These are phyloP conservation scores for Arabis alpina DNA, from an alignment of 345 rosid species.

Conservation along the genomic window DNA sequence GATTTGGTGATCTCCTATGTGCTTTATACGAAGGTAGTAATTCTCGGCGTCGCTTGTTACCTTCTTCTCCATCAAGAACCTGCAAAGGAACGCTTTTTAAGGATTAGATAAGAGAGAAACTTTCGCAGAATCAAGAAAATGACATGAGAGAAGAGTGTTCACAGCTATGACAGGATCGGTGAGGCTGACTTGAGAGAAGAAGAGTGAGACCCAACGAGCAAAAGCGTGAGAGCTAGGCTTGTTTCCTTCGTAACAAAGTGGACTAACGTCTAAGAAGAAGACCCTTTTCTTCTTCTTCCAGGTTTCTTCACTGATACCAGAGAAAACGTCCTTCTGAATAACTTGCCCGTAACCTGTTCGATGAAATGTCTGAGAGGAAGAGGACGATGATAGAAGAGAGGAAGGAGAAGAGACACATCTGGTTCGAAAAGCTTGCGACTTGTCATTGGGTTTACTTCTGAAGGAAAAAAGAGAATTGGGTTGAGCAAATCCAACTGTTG, in stretches of 20 bases:
- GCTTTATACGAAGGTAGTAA: constrained; percentile 89
- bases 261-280: constrained; percentile 87
- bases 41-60: constrained; percentile 65
- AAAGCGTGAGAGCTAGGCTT: constrained; percentile 73
- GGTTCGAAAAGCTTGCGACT: neutral
- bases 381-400: neutral
- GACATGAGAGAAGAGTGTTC: constrained; percentile 30
- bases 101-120: neutral
- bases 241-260: constrained; percentile 83
- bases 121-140: neutral
- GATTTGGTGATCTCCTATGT: constrained; percentile 57
- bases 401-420: constrained; percentile 26
- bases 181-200: constrained; percentile 81
- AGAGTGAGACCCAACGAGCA: constrained; percentile 81
- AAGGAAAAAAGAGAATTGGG: constrained; percentile 22
- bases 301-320: constrained; percentile 24
- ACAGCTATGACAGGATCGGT: constrained; percentile 89
- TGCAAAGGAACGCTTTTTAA: constrained; percentile 39
- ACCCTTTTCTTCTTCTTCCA: constrained; percentile 65
- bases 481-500: constrained; percentile 36
- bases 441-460: constrained; percentile 15
- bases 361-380: constrained; percentile 48
- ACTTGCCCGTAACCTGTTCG: constrained; percentile 52
- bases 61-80: constrained; percentile 90
- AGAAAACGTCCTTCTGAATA: constrained; percentile 17